Conservation (phyloP, 2,329 filamentous ascomycete genomes). For the Aspergillus ochraceoroseus region DNA sequence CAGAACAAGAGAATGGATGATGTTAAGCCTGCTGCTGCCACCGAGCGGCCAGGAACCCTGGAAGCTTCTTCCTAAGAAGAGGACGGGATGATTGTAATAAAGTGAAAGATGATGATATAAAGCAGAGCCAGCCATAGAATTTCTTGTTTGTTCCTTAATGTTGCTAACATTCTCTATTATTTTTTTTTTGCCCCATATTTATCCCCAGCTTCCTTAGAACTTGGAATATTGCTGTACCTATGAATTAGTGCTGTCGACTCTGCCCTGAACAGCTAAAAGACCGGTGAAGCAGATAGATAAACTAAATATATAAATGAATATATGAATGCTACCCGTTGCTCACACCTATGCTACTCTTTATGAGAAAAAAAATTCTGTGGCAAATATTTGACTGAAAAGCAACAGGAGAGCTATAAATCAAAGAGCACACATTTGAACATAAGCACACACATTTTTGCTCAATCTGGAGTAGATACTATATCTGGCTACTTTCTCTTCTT, state of each 20-base stretch:
- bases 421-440: background rate
- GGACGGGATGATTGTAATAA: conserved; percentile 3
- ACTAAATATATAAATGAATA: conserved; percentile 3
- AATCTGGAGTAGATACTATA: too few relatives aligned
- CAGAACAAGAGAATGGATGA: conserved; percentile 42
- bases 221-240: conserved; percentile 2
- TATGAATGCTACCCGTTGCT: conserved; percentile 4
- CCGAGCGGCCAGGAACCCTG: conserved; percentile 41
- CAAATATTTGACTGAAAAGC: too few relatives aligned
- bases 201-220: conserved; percentile 3
- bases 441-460: background rate
- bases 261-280: background rate
- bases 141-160: conserved; percentile 6
- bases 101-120: conserved; percentile 13
- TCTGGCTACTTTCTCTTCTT: conserved; percentile 18
- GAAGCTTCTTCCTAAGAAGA: conserved; percentile 29
- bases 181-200: conserved; percentile 4
- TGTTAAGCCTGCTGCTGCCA: conserved; percentile 39
- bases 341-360: background rate
- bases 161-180: too few relatives aligned
- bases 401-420: too few relatives aligned
- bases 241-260: too few relatives aligned
- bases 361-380: too few relatives aligned
- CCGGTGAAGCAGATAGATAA: background rate
- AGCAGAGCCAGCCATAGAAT: conserved; percentile 16